Base-by-base conservation (phyloP, 108 stramenopile genomes). In the Hondaea fermentalgiana region DNA sequence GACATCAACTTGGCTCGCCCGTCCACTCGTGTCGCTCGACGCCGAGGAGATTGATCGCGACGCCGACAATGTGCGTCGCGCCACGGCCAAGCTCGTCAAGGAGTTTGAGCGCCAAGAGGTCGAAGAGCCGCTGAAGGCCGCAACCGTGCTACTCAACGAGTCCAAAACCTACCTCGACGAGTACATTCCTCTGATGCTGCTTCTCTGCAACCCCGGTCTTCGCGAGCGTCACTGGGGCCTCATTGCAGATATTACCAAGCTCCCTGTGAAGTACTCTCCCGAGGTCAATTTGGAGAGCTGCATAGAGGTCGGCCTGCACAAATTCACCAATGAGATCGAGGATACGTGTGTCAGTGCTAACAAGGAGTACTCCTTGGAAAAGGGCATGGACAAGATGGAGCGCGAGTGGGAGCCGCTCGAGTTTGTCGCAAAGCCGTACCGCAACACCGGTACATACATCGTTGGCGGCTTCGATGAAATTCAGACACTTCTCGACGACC, bases 401-500 rank as follows among this genome's bases (percentile, higher is more conserved):
- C 57, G 23, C 25, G 94, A 94, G 71, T 95, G 95, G 95, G 55
- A 28, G 43, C 60, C 59, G 21, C 57, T 94, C 23, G 60, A 64
- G 55, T 92, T 95, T 35, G 94, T 91, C 28, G 91, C 92, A 43
- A 95, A 94, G 88, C 58, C 92, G 23, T 92, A 95, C 88, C 88
- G 93, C 1, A 88, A 93, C 89, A 93, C 93, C 1, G 94, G 95
- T 35, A 94, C 95, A 6, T 83, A 90, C 57, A 95, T 95, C 29
- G 87, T 95, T 12, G 55, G 91, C 23, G 72, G 72, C 35, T 87
- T 93, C 29, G 95, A 95, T 55, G 94, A 95, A 72, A 92, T 93
- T 35, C 95, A 95, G 88, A 92, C 93, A 60, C 92, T 94, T 47
- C 88, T 95, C 58, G 95, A 95, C 64, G 95, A 95, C 88, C 95